These are phyloP conservation scores for Scedosporium minutisporum DNA, from an alignment of 2,329 filamentous ascomycete species.

Conservation along the genomic window DNA sequence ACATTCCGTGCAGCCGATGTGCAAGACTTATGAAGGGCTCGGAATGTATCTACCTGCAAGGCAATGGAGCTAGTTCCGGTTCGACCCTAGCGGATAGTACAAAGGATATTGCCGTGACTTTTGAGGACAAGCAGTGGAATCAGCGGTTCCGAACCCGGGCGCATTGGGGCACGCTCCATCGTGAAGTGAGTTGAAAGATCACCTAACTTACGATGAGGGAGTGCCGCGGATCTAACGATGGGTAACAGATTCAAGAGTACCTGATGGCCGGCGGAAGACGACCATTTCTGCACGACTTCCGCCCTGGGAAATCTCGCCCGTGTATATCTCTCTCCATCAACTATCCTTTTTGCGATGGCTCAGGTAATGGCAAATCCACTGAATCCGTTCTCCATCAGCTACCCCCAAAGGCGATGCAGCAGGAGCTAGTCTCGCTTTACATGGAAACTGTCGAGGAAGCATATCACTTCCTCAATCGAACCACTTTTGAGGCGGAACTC, in stretches of 20 bases:
- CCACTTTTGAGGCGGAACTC: slow-evolving; percentile 19
- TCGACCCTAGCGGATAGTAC: slow-evolving; percentile 14
- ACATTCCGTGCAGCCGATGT: slow-evolving; percentile 24
- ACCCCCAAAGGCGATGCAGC: not conserved
- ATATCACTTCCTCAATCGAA: slow-evolving; percentile 22
- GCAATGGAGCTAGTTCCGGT: slow-evolving; percentile 19
- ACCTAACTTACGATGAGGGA: too few species aligned
- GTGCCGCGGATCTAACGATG: not conserved
- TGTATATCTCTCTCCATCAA: slow-evolving; percentile 8
- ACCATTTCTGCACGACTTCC: not conserved
- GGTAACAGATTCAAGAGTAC: not conserved
- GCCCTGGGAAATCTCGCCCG: not conserved
- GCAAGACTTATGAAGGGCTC: slow-evolving; percentile 21
- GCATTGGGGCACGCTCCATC: not conserved
- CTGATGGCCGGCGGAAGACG: not conserved
- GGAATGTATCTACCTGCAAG: slow-evolving; percentile 25
- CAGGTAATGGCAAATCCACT: not conserved
- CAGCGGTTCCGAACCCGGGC: slow-evolving; percentile 16
- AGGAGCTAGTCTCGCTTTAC: not conserved
- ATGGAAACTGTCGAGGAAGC: slow-evolving; percentile 20
- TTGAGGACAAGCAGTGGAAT: slow-evolving; percentile 24
- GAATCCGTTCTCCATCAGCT: not conserved
- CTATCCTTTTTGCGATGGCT: slow-evolving; percentile 6
- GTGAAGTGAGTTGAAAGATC: too few species aligned
- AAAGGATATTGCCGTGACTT: slow-evolving; percentile 18